These are phyloP conservation scores for Quercus glauca DNA, from an alignment of 306 rosid genomes.

Conservation along the genomic window DNA sequence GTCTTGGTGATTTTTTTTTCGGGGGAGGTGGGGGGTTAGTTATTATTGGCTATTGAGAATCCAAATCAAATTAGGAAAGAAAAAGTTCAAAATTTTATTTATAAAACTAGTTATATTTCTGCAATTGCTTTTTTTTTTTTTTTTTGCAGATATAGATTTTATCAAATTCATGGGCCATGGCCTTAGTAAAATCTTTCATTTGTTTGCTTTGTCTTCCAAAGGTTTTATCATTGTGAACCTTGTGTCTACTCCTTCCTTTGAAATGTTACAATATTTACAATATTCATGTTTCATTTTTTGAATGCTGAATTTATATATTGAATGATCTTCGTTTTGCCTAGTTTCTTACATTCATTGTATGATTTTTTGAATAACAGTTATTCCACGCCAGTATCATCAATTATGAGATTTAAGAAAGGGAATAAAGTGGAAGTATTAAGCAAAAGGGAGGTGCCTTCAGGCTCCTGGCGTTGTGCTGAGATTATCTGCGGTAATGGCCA, in stretches of 20 bases:
- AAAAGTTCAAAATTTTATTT: not conserved
- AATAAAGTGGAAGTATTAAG: constrained; percentile 76
- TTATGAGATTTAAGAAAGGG: constrained; percentile 84
- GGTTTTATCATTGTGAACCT: no score
- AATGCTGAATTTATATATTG: not conserved
- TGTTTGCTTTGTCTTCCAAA: no score
- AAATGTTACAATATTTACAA: not conserved
- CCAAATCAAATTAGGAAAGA: not conserved
- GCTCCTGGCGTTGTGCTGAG: constrained; percentile 85
- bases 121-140: not conserved
- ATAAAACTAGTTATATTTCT: not conserved
- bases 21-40: no score
- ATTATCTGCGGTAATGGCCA: constrained; percentile 72
- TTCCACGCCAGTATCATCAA: constrained; percentile 16
- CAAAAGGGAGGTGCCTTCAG: constrained; percentile 74
- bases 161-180: no score
- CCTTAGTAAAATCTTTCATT: no score
- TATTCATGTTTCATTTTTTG: not conserved
- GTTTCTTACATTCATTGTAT: constrained; percentile 26
- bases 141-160: no score
- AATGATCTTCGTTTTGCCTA: constrained; percentile 9
- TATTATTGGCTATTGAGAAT: not conserved
- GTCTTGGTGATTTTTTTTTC: not conserved
- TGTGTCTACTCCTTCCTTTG: not conserved
- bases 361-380: constrained; percentile 26